Percentiles rank a stretch among this genome's conserved stretches.
Evolutionary conservation across 176 grass and related monocot genomes (phyloP).

Genomic region (Raddia distichophylla): DNA sequence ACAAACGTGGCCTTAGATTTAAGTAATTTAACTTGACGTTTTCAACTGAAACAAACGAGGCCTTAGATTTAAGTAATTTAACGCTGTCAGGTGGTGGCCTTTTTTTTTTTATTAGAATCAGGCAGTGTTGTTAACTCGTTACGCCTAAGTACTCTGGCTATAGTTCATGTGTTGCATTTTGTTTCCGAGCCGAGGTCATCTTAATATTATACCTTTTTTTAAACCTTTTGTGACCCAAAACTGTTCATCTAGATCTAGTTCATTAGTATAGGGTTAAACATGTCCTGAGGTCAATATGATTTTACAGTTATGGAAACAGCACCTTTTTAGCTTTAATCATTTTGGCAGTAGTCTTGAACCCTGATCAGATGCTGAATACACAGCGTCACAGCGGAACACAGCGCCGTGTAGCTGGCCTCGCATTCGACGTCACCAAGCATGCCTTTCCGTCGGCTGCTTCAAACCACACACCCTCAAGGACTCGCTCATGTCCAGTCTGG

Average conservation of each 20-base stretch:
- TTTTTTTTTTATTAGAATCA: neutral
- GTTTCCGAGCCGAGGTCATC: no score
- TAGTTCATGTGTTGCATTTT: neutral
- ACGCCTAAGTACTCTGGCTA: neutral
- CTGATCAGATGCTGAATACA: neutral
- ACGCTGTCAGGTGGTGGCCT: neutral
- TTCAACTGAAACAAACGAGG: no score
- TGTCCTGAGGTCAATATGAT: neutral
- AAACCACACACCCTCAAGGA: conserved; percentile 77
- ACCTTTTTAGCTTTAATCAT: neutral
- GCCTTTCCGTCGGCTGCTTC: conserved; percentile 61
- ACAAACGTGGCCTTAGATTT: no score
- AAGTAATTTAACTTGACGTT: no score
- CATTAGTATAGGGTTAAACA: no score
- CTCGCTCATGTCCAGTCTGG: conserved; percentile 88
- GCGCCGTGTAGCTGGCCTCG: conserved; percentile 62
- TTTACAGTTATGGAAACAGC: neutral
- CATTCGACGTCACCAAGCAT: conserved; percentile 65
- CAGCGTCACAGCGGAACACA: conserved; percentile 68
- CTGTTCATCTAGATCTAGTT: no score
- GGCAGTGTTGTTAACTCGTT: neutral
- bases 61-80: neutral
- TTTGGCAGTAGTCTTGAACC: neutral
- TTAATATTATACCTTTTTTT: no score
- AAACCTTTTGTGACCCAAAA: no score